These are phyloP conservation scores for Nepenthes mirabilis DNA, from an alignment of 148 eudicot species.

Conservation along the genomic window DNA sequence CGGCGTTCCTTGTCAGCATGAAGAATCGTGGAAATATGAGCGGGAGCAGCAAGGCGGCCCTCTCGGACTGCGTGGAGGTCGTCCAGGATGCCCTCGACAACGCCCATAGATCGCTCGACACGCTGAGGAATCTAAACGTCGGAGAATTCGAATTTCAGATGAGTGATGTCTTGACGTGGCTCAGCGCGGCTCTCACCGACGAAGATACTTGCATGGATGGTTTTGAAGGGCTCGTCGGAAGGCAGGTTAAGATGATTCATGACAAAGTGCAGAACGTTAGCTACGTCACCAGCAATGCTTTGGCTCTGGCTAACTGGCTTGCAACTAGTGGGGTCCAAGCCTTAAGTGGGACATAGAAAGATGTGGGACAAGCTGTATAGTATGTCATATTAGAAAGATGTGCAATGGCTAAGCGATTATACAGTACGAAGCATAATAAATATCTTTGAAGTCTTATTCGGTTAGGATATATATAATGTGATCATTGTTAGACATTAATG, in stretches of 20 bases:
- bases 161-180: conserved; percentile 54
- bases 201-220: conserved; percentile 73
- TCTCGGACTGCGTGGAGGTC: conserved; percentile 53
- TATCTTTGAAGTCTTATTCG: too few relatives aligned
- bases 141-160: conserved; percentile 24
- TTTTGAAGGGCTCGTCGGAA: conserved; percentile 18
- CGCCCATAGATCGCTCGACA: conserved; percentile 32
- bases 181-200: conserved; percentile 60
- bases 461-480: too few relatives aligned
- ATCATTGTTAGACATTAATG: too few relatives aligned
- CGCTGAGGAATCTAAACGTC: conserved; percentile 32
- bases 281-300: conserved; percentile 61
- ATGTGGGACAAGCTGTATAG: too few relatives aligned
- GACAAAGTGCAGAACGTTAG: conserved; percentile 24
- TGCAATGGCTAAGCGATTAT: too few relatives aligned
- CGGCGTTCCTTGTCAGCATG: conserved; percentile 11
- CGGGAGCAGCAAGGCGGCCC: conserved; percentile 27
- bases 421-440: too few relatives aligned
- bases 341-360: background rate
- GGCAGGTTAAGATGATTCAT: conserved; percentile 13
- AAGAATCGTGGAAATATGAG: conserved; percentile 7
- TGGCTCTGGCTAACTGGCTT: conserved; percentile 52
- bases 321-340: conserved; percentile 7
- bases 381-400: too few relatives aligned
- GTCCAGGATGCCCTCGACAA: conserved; percentile 39